phyloP scores from a whole-genome alignment of 106 monocot species.

The Apostasia ramifera region DNA sequence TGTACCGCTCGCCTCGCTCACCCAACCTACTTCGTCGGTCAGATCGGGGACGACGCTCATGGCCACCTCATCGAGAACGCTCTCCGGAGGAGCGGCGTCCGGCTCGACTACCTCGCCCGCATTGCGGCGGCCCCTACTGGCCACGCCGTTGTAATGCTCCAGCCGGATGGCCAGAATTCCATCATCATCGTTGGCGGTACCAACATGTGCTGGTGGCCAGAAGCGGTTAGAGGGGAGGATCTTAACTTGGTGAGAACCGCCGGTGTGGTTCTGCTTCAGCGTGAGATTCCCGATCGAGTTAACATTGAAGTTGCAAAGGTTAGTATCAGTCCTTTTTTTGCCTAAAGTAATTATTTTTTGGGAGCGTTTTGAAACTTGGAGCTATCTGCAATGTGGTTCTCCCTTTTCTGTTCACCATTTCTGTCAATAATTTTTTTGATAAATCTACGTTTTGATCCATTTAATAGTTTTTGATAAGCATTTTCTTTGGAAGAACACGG shows the following conservation, averaged over 20 bases:
- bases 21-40: conserved; percentile 76
- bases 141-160: conserved; percentile 90
- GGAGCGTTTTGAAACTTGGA: too few species aligned
- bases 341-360: neutral
- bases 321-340: neutral
- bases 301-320: conserved; percentile 85
- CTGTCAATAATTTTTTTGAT: too few species aligned
- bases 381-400: too few species aligned
- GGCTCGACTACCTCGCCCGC: conserved; percentile 33
- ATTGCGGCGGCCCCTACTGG: conserved; percentile 58
- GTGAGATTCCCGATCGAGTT: conserved; percentile 89
- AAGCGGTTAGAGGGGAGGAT: conserved; percentile 24
- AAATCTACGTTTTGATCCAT: too few species aligned
- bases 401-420: too few species aligned
- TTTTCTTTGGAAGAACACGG: too few species aligned
- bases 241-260: conserved; percentile 51
- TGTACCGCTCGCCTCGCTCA: conserved; percentile 66
- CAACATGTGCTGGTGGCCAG: conserved; percentile 72
- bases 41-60: conserved; percentile 70
- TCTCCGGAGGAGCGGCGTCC: conserved; percentile 40
- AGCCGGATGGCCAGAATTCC: conserved; percentile 70
- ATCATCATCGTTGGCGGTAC: conserved; percentile 92
- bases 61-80: conserved; percentile 69
- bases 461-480: too few species aligned
- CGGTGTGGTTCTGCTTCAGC: conserved; percentile 68